Evolutionary conservation across 2,329 filamentous ascomycete genomes (phyloP).

Genomic region (Pseudogymnoascus verrucosus): DNA sequence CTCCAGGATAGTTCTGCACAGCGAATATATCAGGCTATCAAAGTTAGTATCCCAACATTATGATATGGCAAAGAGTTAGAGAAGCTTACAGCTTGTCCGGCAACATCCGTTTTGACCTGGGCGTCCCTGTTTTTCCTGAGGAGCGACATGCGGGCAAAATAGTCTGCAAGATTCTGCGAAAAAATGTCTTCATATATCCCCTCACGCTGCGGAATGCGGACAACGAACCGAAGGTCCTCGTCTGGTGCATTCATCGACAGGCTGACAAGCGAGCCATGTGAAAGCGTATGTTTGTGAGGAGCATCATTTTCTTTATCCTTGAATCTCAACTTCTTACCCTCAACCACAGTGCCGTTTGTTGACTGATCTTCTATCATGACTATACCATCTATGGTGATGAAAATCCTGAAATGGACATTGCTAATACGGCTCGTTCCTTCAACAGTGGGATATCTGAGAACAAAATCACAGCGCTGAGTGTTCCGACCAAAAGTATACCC

Average conservation of each 20-base stretch:
- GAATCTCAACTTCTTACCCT: slow-evolving; percentile 56
- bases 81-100: slow-evolving; percentile 8
- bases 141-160: slow-evolving; percentile 40
- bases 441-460: slow-evolving; percentile 34
- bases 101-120: not conserved
- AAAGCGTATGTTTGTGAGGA: slow-evolving; percentile 27
- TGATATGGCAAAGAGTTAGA: not conserved
- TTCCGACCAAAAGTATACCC: slow-evolving; percentile 90
- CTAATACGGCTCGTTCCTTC: slow-evolving; percentile 64
- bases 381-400: slow-evolving; percentile 67
- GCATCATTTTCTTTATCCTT: slow-evolving; percentile 38
- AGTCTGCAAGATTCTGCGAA: slow-evolving; percentile 58
- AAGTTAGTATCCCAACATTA: not conserved
- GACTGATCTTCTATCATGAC: slow-evolving; percentile 92
- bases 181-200: slow-evolving; percentile 59
- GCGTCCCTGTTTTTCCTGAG: not conserved
- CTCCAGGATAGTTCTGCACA: not conserved
- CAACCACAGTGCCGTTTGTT: slow-evolving; percentile 91
- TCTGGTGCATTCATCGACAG: slow-evolving; percentile 26
- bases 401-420: slow-evolving; percentile 94
- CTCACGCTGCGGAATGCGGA: slow-evolving; percentile 72
- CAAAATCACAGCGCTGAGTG: slow-evolving; percentile 58
- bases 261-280: slow-evolving; percentile 26
- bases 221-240: slow-evolving; percentile 70
- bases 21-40: slow-evolving; percentile 6